Conservation (phyloP, 1,284 basidiomycete genomes). For the Mycena sp. region DNA sequence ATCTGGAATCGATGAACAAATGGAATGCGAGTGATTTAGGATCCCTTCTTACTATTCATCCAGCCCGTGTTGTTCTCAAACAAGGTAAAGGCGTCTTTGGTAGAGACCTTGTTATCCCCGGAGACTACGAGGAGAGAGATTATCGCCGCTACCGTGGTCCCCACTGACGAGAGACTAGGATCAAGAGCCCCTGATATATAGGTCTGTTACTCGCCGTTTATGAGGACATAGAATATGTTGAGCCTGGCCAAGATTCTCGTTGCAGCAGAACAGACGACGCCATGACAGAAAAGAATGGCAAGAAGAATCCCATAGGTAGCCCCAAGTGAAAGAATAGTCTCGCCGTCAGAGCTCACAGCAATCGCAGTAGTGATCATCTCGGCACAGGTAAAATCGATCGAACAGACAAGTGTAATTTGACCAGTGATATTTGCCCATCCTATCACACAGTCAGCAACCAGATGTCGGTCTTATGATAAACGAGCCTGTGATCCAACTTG, state of each 20-base stretch:
- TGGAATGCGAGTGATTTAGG: neutral
- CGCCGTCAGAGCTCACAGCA: slow-evolving; percentile 65
- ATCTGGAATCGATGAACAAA: slow-evolving; percentile 47
- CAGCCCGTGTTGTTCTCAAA: slow-evolving; percentile 81
- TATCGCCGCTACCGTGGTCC: slow-evolving; percentile 68
- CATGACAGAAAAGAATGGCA: slow-evolving; percentile 69
- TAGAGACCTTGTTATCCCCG: slow-evolving; percentile 65
- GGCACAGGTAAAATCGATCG: slow-evolving; percentile 80
- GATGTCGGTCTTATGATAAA: neutral
- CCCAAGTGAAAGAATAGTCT: slow-evolving; percentile 60
- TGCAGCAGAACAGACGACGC: slow-evolving; percentile 75
- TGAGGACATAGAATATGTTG: slow-evolving; percentile 72
- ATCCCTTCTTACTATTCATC: slow-evolving; percentile 56
- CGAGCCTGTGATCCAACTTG: slow-evolving; percentile 75
- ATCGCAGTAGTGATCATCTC: slow-evolving; percentile 82
- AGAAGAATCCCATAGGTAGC: slow-evolving; percentile 74
- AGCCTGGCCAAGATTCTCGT: slow-evolving; percentile 72
- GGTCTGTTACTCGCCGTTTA: slow-evolving; percentile 58
- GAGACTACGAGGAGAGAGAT: slow-evolving; percentile 66
- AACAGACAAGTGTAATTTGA: slow-evolving; percentile 65
- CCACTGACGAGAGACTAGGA: slow-evolving; percentile 48
- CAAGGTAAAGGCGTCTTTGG: slow-evolving; percentile 71
- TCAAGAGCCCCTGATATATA: slow-evolving; percentile 22
- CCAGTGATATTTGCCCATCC: slow-evolving; percentile 71
- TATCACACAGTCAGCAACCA: neutral